Evolutionary conservation across 169 alveolate genomes (phyloP).

Genomic region (Amoebophrya sp.): DNA sequence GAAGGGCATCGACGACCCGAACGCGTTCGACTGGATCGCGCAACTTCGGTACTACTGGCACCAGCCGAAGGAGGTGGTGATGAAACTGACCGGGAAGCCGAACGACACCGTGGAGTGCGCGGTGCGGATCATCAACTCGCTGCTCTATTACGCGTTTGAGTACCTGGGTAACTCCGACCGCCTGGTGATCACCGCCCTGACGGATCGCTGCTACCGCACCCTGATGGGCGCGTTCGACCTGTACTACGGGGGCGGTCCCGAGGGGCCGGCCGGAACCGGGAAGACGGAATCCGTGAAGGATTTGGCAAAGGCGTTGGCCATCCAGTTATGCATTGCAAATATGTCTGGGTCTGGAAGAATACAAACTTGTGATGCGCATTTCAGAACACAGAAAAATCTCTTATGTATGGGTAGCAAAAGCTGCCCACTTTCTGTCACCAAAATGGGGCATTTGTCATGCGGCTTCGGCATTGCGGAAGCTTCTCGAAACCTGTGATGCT

Average conservation of each 20-base stretch:
- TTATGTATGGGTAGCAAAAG: no score
- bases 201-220: constrained; percentile 56
- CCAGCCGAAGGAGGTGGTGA: constrained; percentile 3
- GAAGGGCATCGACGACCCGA: constrained; percentile 49
- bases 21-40: constrained; percentile 81
- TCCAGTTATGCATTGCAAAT: no score
- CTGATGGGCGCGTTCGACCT: constrained; percentile 77
- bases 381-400: no score
- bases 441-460: no score
- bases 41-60: constrained; percentile 71
- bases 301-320: constrained; percentile 74
- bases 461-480: no score
- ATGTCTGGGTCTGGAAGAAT: no score
- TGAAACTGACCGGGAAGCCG: constrained; percentile 26
- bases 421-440: no score
- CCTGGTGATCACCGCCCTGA: constrained; percentile 56
- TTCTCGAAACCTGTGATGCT: no score
- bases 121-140: constrained; percentile 64
- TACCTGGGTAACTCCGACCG: constrained; percentile 80
- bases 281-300: constrained; percentile 82
- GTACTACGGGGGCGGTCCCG: constrained; percentile 90
- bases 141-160: constrained; percentile 80
- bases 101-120: constrained; percentile 38
- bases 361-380: no score
- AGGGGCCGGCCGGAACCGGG: constrained; percentile 91